A percentile compares a stretch with the other conserved stretches of the same genome.
Evolutionary conservation across 257 asterid species (phyloP).

Genomic region (Jasminum sambac): DNA sequence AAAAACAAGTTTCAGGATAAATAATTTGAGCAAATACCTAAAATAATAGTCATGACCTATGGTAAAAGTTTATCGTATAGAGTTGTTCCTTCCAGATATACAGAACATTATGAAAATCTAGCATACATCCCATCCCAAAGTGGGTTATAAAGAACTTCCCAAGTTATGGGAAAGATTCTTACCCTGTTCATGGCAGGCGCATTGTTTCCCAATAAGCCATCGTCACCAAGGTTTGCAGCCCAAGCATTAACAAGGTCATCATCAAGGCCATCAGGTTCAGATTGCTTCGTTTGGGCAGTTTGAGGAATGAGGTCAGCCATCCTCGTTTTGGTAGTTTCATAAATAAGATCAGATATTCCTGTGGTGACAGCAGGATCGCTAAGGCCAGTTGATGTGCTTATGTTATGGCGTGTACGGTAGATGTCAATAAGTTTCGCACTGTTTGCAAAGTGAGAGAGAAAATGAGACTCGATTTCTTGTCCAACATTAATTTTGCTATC

Average conservation of each 20-base stretch:
- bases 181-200: slow-evolving; percentile 99
- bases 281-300: slow-evolving; percentile 55
- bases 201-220: slow-evolving; percentile 49
- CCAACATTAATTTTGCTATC: slow-evolving; percentile 19
- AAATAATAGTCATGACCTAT: background rate
- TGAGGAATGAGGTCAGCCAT: slow-evolving; percentile 82
- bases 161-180: slow-evolving; percentile 27
- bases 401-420: slow-evolving; percentile 96
- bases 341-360: slow-evolving; percentile 95
- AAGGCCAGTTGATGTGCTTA: slow-evolving; percentile 94
- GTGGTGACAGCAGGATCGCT: slow-evolving; percentile 96
- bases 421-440: slow-evolving; percentile 93
- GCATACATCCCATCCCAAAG: background rate
- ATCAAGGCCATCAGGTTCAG: slow-evolving; percentile 82
- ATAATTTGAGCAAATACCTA: background rate
- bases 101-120: background rate
- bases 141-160: background rate
- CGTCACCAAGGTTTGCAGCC: slow-evolving; percentile 98
- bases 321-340: slow-evolving; percentile 75
- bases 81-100: background rate
- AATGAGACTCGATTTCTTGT: slow-evolving; percentile 31
- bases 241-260: slow-evolving; percentile 97
- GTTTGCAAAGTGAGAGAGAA: slow-evolving; percentile 35
- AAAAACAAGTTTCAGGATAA: background rate
- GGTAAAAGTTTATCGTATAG: background rate